Conservation (phyloP, 2,329 filamentous ascomycete genomes). For the Orbilia blumenaviensis region DNA sequence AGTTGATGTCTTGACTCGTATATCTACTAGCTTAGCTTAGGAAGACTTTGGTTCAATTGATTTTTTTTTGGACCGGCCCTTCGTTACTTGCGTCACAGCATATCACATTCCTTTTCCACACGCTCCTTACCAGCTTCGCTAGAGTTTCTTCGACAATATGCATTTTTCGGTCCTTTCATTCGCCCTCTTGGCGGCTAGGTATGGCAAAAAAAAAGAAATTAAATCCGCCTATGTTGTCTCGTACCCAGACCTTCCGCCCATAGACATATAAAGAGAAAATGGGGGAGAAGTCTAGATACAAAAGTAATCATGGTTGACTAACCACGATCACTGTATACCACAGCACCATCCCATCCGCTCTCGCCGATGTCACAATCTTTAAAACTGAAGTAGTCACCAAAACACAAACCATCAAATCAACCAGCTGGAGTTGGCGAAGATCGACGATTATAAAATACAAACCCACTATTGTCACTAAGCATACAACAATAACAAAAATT, state of each 20-base stretch:
- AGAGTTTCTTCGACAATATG: background rate
- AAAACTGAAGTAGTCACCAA: background rate
- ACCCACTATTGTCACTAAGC: background rate
- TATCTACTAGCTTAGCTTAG: background rate
- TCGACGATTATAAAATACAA: background rate
- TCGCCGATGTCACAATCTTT: background rate
- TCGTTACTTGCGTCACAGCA: background rate
- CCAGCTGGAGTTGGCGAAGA: background rate
- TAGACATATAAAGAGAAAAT: background rate
- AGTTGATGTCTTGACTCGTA: background rate
- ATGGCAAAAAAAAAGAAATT: no score
- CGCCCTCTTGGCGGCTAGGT: background rate
- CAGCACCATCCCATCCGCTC: slow-evolving; percentile 1
- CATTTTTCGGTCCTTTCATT: background rate
- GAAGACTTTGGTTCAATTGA: background rate
- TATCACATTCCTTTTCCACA: background rate
- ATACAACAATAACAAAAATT: background rate
- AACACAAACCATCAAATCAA: background rate
- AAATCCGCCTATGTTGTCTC: no score
- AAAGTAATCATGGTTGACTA: background rate
- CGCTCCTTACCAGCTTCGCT: background rate
- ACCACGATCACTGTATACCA: background rate
- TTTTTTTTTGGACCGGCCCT: background rate
- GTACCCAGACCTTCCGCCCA: no score
- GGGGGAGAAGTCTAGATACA: background rate